Percentiles rank a stretch among this genome's conserved stretches.
phyloP scores from a whole-genome alignment of 371 early-diverging fungal species.

The Rhizopus arrhizus region DNA sequence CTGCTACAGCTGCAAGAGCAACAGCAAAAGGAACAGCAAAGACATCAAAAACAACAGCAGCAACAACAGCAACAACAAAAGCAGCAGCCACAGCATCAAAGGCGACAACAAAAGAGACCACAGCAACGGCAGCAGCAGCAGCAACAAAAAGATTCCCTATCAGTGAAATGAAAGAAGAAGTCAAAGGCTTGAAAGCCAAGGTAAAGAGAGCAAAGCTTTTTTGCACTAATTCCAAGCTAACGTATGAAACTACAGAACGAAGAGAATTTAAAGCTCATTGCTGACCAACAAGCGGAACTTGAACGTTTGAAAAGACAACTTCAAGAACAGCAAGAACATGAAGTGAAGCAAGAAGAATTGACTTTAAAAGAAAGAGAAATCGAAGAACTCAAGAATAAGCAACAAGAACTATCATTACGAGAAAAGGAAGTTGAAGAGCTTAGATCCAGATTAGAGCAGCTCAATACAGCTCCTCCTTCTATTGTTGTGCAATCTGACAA shows the following conservation, averaged over 20 bases:
- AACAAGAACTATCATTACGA: constrained; percentile 30
- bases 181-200: constrained; percentile 32
- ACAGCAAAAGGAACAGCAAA: background rate
- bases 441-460: constrained; percentile 24
- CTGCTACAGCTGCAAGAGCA: background rate
- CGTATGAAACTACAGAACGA: constrained; percentile 34
- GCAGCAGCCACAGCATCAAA: constrained; percentile 4
- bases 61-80: constrained; percentile 5
- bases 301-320: constrained; percentile 35
- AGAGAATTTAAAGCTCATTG: constrained; percentile 46
- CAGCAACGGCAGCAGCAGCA: constrained; percentile 3
- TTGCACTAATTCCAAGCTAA: background rate
- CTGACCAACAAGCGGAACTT: constrained; percentile 43
- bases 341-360: constrained; percentile 1
- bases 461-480: constrained; percentile 16
- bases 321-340: constrained; percentile 14
- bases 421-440: constrained; percentile 38
- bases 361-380: constrained; percentile 3
- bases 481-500: constrained; percentile 25
- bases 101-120: constrained; percentile 5
- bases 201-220: constrained; percentile 13
- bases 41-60: background rate
- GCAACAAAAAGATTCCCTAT: constrained; percentile 22
- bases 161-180: constrained; percentile 35
- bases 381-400: constrained; percentile 22